A percentile compares a stretch with the other conserved stretches of the same genome.
These are phyloP conservation scores for Cercospora berteroae DNA, from an alignment of 2,329 filamentous ascomycete species.

Conservation along the genomic window DNA sequence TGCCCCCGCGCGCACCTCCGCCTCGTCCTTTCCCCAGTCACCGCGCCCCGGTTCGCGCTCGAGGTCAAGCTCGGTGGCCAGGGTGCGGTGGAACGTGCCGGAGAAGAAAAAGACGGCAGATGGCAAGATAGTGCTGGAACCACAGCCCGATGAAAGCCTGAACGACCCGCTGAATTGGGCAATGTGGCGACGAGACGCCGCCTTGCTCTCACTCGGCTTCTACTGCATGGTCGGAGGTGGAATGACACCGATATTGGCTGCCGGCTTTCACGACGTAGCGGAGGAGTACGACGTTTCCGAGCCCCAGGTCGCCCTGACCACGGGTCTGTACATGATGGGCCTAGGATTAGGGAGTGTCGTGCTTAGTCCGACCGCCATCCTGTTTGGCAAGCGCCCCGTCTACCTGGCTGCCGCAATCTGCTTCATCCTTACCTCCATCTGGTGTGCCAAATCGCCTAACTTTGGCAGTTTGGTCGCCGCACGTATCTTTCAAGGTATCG, in stretches of 20 bases:
- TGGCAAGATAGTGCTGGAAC: conserved; percentile 81
- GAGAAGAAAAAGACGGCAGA: conserved; percentile 75
- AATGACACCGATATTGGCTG: conserved; percentile 85
- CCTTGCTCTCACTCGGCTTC: conserved; percentile 78
- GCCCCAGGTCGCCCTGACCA: conserved; percentile 77
- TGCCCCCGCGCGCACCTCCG: conserved; percentile 60
- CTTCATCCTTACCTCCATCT: conserved; percentile 74
- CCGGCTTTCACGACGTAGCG: conserved; percentile 82
- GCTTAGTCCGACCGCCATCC: conserved; percentile 83
- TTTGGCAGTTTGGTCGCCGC: conserved; percentile 78
- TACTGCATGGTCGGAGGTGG: conserved; percentile 93
- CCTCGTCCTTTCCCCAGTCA: conserved; percentile 53
- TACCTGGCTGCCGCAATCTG: conserved; percentile 75
- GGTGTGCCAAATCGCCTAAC: conserved; percentile 81
- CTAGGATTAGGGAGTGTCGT: conserved; percentile 81
- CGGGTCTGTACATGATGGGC: conserved; percentile 91
- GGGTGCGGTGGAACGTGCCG: conserved; percentile 18
- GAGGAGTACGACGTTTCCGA: conserved; percentile 63
- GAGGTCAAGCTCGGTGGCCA: background rate
- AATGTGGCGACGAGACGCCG: conserved; percentile 72
- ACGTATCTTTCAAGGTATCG: conserved; percentile 81
- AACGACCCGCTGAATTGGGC: conserved; percentile 96
- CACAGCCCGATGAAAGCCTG: conserved; percentile 83
- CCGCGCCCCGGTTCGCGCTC: conserved; percentile 27
- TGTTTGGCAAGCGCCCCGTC: conserved; percentile 86